A percentile compares a stretch with the other conserved stretches of the same genome.
Evolutionary conservation across 768 basidiomycete genomes (phyloP).

Genomic region (Tylopilus rubrobrunneus): DNA sequence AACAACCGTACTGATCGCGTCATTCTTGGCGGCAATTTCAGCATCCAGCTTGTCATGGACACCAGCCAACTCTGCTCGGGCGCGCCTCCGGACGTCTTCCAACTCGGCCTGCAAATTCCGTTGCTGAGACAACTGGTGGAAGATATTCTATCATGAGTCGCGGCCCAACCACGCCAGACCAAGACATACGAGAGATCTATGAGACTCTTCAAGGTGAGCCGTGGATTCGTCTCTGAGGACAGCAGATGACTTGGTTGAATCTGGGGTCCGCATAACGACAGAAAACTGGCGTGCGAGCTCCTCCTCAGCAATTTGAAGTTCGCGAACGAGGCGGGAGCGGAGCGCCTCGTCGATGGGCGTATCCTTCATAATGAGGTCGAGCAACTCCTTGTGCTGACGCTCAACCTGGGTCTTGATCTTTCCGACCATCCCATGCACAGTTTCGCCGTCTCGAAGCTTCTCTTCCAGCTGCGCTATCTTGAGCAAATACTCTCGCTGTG

Average conservation of each 20-base stretch:
- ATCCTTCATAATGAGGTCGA: constrained; percentile 56
- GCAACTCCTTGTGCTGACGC: constrained; percentile 68
- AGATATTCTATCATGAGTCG: background rate
- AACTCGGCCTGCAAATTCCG: constrained; percentile 60
- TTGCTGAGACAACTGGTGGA: constrained; percentile 58
- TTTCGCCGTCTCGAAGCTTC: constrained; percentile 55
- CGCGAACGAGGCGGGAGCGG: constrained; percentile 56
- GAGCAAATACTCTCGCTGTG: constrained; percentile 61
- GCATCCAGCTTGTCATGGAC: constrained; percentile 55
- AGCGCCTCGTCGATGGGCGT: constrained; percentile 58
- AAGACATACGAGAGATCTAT: constrained; percentile 57
- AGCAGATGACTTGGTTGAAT: constrained; percentile 50
- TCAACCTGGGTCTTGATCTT: constrained; percentile 61
- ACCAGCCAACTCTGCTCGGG: constrained; percentile 56
- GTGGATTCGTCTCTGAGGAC: constrained; percentile 25
- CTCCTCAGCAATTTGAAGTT: constrained; percentile 60
- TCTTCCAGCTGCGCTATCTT: constrained; percentile 60
- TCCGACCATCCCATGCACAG: constrained; percentile 44
- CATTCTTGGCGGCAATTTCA: constrained; percentile 50
- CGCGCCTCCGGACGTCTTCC: constrained; percentile 58
- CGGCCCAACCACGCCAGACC: background rate
- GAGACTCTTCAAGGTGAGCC: constrained; percentile 61
- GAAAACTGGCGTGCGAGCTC: constrained; percentile 23
- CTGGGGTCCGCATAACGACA: constrained; percentile 30
- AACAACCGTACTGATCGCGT: constrained; percentile 49